Base-by-base conservation (phyloP, 306 rosid species). In the Urtica urens region DNA sequence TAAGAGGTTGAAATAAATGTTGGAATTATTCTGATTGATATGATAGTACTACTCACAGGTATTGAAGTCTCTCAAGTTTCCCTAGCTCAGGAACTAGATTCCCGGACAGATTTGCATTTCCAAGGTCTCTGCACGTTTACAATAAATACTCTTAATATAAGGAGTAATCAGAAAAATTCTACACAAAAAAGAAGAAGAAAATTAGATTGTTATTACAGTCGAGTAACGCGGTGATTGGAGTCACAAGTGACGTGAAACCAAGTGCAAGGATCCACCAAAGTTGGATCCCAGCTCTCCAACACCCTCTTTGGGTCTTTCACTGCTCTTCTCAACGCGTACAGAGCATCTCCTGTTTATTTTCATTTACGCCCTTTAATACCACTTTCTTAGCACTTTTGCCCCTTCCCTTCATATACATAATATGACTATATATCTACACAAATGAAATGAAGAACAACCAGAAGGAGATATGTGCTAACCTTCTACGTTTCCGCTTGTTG, bases 211-310 rank as follows among this genome's bases (percentile, higher is more conserved):
- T n/a, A 44, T 60, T 87, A 79, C 96, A 87, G 63, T 41, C 94
- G 72, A 27, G 75, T 82, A 17, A 87, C 84, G 16, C 70, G 78
- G 33, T 75, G 73, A 41, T 73, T 70, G 18, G 31, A 19, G 23
- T 87, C 94, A 37, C 96, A 87, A 28, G 94, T 79, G 44, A 86
- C 84, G 63, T 82, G 96, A 44, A 86, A 86, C 96, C 96, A 86
- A 46, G 96, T 86, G 38, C 96, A 87, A 3, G 96, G 94, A 75
- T 87, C 92, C 17, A 87, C 94, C 44, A 79, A 54, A 42, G 82
- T 87, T 2, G 92, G 94, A 76, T 87, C 96, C 96, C 96, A 87
- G 46, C 94, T 87, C 59, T 66, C 61, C 14, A 87, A 68, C 17
- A 77, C 93, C 43, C 65, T 60, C 19, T 71, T 75, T 23, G 96